Percentiles rank a stretch among this genome's conserved stretches.
Conservation (phyloP, 768 basidiomycete species). For the Lactarius psammicola region DNA sequence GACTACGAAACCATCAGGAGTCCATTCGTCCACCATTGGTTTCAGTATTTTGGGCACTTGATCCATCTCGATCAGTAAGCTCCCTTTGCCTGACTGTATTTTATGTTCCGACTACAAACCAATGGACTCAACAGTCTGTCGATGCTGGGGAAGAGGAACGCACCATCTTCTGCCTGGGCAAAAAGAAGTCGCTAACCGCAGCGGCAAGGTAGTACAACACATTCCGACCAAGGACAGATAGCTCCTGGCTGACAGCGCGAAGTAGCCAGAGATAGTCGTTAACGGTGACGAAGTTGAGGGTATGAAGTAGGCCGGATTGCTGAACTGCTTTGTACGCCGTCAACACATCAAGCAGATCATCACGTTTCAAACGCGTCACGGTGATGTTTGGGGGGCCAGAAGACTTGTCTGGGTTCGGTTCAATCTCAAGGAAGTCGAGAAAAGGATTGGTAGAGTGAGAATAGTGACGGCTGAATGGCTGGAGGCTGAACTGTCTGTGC, state of each 20-base stretch:
- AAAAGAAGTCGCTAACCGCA: slow-evolving; percentile 97
- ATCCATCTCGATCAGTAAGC: slow-evolving; percentile 94
- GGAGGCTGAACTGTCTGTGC: slow-evolving; percentile 95
- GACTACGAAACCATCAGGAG: slow-evolving; percentile 83
- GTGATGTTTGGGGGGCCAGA: slow-evolving; percentile 48
- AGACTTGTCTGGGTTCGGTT: slow-evolving; percentile 29
- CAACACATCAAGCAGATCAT: slow-evolving; percentile 68
- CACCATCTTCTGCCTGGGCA: slow-evolving; percentile 89
- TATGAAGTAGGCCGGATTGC: slow-evolving; percentile 68
- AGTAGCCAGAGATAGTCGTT: slow-evolving; percentile 96
- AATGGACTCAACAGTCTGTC: neutral
- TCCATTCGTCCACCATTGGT: slow-evolving; percentile 94
- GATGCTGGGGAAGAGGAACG: slow-evolving; percentile 31
- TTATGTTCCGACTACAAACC: slow-evolving; percentile 87
- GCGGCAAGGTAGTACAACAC: slow-evolving; percentile 97
- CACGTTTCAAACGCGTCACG: slow-evolving; percentile 63
- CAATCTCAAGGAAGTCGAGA: slow-evolving; percentile 87
- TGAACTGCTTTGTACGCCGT: slow-evolving; percentile 80
- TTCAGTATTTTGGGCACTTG: slow-evolving; percentile 96
- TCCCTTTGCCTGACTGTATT: slow-evolving; percentile 96
- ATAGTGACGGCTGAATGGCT: slow-evolving; percentile 97
- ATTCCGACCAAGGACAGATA: slow-evolving; percentile 63
- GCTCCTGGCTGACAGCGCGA: slow-evolving; percentile 75
- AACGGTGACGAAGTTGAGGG: slow-evolving; percentile 88
- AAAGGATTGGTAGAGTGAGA: slow-evolving; percentile 98